A percentile compares a stretch with the other conserved stretches of the same genome.
Conservation (phyloP, 768 basidiomycete species). For the Mycena epipterygia region DNA sequence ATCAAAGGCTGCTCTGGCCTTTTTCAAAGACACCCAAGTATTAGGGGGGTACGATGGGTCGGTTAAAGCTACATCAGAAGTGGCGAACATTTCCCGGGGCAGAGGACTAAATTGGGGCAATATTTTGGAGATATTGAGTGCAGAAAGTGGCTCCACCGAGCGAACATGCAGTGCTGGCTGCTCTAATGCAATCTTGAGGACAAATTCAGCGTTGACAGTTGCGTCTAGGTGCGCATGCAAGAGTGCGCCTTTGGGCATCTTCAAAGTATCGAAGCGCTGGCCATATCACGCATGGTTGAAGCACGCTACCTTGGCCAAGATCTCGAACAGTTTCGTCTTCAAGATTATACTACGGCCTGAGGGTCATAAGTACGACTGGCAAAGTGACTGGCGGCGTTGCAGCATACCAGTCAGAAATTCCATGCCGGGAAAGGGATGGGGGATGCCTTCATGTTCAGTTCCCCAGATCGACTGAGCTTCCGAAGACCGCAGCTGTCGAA, state of each 20-base stretch:
- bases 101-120: slow-evolving; percentile 70
- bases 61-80: slow-evolving; percentile 51
- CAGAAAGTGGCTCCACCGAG: slow-evolving; percentile 53
- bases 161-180: slow-evolving; percentile 75
- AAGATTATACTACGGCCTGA: slow-evolving; percentile 70
- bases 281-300: background rate
- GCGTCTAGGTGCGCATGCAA: slow-evolving; percentile 85
- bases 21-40: slow-evolving; percentile 68
- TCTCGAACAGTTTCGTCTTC: slow-evolving; percentile 71
- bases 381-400: background rate
- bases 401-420: slow-evolving; percentile 76
- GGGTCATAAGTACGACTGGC: background rate
- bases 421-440: slow-evolving; percentile 83
- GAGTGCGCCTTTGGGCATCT: slow-evolving; percentile 89
- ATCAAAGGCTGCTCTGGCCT: slow-evolving; percentile 68
- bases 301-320: slow-evolving; percentile 68
- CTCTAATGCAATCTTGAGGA: slow-evolving; percentile 68
- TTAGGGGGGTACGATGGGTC: slow-evolving; percentile 57
- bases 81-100: slow-evolving; percentile 46
- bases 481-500: slow-evolving; percentile 65
- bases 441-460: slow-evolving; percentile 59
- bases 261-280: background rate
- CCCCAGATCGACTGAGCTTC: slow-evolving; percentile 76
- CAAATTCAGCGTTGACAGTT: slow-evolving; percentile 67
- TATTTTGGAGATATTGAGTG: slow-evolving; percentile 54